Percentiles rank a stretch among this genome's conserved stretches.
These are phyloP conservation scores for Ordospora pajunii DNA, from an alignment of 371 early-diverging fungal genomes.

Conservation along the genomic window DNA sequence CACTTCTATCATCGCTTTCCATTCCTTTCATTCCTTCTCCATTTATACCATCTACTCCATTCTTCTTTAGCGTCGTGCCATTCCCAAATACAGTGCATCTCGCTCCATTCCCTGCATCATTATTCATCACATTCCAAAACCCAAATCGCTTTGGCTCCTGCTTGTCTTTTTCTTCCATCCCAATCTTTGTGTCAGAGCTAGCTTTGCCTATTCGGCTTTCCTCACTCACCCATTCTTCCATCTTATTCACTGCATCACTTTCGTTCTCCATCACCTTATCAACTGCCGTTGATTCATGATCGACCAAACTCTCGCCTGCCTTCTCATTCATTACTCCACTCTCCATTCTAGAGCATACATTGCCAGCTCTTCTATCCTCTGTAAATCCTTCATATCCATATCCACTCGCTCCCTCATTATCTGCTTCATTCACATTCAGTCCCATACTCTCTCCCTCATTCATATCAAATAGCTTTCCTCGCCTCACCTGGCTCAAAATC, in stretches of 20 bases:
- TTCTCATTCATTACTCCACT: neutral
- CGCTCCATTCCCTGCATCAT: neutral
- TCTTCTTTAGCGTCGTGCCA: neutral
- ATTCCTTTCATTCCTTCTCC: too few relatives aligned
- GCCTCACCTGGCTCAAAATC: neutral
- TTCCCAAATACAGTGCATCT: neutral
- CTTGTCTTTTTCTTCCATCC: neutral
- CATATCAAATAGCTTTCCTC: neutral
- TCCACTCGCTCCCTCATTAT: neutral
- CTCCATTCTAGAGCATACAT: too few relatives aligned
- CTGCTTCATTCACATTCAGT: neutral
- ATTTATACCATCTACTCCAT: too few relatives aligned
- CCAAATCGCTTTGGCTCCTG: neutral
- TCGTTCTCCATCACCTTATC: too few relatives aligned
- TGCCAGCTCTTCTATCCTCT: neutral
- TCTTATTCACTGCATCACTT: too few relatives aligned
- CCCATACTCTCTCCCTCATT: too few relatives aligned
- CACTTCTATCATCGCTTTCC: too few relatives aligned
- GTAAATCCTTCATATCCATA: neutral
- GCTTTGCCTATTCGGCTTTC: too few relatives aligned
- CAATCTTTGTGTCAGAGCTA: neutral
- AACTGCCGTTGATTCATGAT: too few relatives aligned
- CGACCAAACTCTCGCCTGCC: neutral
- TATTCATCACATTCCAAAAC: neutral
- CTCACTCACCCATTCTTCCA: too few relatives aligned